phyloP scores from a whole-genome alignment of 352 stramenopile genomes.

The Phytophthora ramorum region DNA sequence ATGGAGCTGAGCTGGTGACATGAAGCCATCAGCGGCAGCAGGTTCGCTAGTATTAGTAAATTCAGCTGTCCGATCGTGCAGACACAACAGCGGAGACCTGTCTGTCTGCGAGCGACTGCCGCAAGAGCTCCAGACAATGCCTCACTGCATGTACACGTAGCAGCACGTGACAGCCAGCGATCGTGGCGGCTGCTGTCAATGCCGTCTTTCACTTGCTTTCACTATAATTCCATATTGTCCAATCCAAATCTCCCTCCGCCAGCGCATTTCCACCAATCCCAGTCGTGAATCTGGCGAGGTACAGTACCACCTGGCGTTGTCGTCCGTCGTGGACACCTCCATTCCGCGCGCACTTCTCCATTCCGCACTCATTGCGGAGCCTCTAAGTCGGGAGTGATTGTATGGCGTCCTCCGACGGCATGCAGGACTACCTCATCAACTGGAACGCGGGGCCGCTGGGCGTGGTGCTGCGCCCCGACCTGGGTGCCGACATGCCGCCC shows the following conservation, averaged over 20 bases:
- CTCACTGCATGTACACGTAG: no score
- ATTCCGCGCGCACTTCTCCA: neutral
- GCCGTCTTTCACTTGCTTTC: neutral
- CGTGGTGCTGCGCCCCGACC: constrained; percentile 72
- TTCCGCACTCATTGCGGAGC: constrained; percentile 9
- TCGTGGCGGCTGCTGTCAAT: neutral
- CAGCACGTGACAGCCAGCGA: neutral
- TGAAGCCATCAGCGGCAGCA: constrained; percentile 14
- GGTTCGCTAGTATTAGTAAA: neutral
- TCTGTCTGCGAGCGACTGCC: constrained; percentile 6
- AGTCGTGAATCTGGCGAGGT: constrained; percentile 2
- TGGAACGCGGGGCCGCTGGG: constrained; percentile 84
- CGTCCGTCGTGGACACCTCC: neutral
- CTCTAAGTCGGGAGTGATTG: neutral
- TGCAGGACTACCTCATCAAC: constrained; percentile 88
- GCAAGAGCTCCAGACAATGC: neutral
- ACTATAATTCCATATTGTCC: neutral
- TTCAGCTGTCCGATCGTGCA: constrained; percentile 19
- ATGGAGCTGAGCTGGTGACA: neutral
- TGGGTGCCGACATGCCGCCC: constrained; percentile 80
- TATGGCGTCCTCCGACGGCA: constrained; percentile 11
- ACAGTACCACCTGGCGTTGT: constrained; percentile 5
- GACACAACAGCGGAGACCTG: constrained; percentile 20
- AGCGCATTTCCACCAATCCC: constrained; percentile 26
- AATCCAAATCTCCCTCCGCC: neutral